Evolutionary conservation across 2,329 filamentous ascomycete species (phyloP).

Genomic region (Trichophaea hybrida): DNA sequence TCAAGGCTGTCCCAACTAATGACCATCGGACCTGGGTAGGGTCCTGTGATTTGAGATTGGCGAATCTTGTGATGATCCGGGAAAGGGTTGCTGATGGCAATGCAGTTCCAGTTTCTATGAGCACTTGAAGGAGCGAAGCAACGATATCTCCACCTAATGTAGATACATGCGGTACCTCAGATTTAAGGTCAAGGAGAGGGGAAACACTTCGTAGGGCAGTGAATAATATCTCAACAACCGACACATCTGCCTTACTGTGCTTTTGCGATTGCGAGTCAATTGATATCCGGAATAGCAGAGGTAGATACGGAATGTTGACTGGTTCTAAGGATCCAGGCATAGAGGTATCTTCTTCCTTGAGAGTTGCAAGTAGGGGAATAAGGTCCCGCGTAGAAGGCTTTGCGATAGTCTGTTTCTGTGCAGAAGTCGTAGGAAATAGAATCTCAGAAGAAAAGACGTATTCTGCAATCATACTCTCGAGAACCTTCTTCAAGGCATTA

Average conservation of each 20-base stretch:
- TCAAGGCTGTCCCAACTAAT: conserved; percentile 12
- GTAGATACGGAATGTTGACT: not conserved
- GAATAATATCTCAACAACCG: conserved; percentile 13
- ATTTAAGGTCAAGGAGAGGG: not conserved
- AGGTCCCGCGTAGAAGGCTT: conserved; percentile 13
- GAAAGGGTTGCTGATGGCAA: not conserved
- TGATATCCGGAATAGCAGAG: not conserved
- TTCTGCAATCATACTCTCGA: conserved; percentile 17
- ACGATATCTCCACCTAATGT: not conserved
- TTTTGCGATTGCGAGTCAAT: not conserved
- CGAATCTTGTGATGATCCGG: not conserved
- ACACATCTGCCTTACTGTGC: conserved; percentile 3
- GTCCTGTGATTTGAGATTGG: not conserved
- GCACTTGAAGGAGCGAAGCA: not conserved
- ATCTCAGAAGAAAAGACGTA: conserved; percentile 15
- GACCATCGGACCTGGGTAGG: conserved; percentile 11
- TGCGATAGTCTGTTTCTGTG: not conserved
- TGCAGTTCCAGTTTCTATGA: not conserved
- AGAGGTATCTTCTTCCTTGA: conserved; percentile 2
- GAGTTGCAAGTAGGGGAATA: conserved; percentile 9
- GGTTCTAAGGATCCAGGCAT: not conserved
- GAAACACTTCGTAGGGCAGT: conserved; percentile 1
- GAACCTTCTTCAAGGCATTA: not conserved
- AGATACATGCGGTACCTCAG: not conserved
- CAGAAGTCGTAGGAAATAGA: conserved; percentile 1